Conservation (phyloP, 225 moss, liverwort and hornwort species). For the Thuidium tamariscinum region DNA sequence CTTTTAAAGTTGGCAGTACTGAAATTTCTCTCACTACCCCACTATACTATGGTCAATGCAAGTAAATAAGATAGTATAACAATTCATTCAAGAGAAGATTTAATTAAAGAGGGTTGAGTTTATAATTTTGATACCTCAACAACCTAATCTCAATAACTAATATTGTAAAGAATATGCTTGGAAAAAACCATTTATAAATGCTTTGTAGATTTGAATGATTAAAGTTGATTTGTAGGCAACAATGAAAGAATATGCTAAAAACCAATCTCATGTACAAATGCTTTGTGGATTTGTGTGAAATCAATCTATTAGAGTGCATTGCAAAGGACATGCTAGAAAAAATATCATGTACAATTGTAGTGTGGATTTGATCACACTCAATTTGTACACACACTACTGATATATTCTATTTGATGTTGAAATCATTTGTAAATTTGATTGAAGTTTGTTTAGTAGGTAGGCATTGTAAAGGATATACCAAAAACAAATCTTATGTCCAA, state of each 20-base stretch:
- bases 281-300: neutral
- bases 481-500: neutral
- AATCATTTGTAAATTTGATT: neutral
- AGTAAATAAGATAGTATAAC: neutral
- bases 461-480: neutral
- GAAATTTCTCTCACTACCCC: too few relatives aligned
- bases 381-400: neutral
- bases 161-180: neutral
- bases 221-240: too few relatives aligned
- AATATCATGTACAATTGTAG: rapidly evolving
- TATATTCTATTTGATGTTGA: neutral
- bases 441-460: rapidly evolving
- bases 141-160: neutral
- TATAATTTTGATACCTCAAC: neutral
- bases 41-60: neutral
- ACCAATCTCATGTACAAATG: neutral
- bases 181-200: neutral
- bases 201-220: neutral
- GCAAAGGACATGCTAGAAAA: neutral
- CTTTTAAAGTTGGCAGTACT: too few relatives aligned
- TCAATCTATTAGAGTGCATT: too few relatives aligned
- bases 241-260: too few relatives aligned
- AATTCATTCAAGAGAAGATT: neutral
- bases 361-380: neutral
- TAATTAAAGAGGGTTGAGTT: neutral